Evolutionary conservation across 768 basidiomycete species (phyloP).

Genomic region (Tremella fuciformis): DNA sequence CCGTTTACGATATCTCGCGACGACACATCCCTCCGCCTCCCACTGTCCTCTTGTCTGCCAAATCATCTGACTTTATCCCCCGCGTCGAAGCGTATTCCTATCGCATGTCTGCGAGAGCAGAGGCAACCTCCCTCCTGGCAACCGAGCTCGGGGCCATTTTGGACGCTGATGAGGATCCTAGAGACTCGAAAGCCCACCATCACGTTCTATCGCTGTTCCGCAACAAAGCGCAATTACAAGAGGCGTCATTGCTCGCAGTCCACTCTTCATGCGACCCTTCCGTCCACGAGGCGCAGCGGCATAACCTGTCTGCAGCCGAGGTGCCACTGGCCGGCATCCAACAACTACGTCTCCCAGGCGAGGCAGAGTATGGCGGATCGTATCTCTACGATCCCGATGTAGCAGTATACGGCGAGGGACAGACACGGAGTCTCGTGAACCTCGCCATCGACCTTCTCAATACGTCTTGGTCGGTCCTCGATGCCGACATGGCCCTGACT

Average conservation of each 20-base stretch:
- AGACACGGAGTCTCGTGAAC: conserved; percentile 57
- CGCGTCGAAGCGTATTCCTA: conserved; percentile 35
- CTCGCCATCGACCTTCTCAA: conserved; percentile 69
- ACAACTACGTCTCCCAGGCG: conserved; percentile 61
- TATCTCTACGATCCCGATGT: conserved; percentile 65
- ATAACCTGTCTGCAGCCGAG: conserved; percentile 57
- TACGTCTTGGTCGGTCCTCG: conserved; percentile 78
- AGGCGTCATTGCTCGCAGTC: conserved; percentile 67
- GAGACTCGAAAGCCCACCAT: conserved; percentile 24
- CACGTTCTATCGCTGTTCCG: conserved; percentile 35
- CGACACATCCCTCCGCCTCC: conserved; percentile 73
- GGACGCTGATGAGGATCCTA: conserved; percentile 25
- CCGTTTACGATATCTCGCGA: conserved; percentile 63
- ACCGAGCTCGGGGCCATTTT: conserved; percentile 23
- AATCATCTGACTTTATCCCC: conserved; percentile 31
- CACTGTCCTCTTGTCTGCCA: conserved; percentile 35
- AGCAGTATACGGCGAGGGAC: conserved; percentile 57
- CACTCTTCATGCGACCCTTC: conserved; percentile 69
- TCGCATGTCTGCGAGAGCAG: conserved; percentile 36
- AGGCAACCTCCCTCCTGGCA: conserved; percentile 35
- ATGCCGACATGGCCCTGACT: conserved; percentile 70
- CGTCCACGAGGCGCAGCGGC: conserved; percentile 64
- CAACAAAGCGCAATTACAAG: conserved; percentile 50
- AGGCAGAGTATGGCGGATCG: conserved; percentile 74
- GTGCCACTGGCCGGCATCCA: conserved; percentile 67